Conservation (phyloP, 257 asterid species). For the Capsicum baccatum region DNA sequence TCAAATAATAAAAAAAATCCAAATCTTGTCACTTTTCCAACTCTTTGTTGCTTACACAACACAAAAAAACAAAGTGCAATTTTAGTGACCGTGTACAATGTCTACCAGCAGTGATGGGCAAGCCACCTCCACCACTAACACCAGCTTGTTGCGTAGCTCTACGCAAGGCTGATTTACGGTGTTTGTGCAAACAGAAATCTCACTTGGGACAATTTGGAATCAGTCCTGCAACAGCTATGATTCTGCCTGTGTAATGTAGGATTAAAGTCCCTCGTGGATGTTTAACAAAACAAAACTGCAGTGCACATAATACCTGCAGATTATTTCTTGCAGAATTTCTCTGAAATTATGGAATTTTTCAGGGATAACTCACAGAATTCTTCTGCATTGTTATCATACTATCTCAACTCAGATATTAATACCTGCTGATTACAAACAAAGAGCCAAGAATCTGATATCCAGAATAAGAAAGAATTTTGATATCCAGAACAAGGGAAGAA, state of each 20-base stretch:
- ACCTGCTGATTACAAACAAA: no score
- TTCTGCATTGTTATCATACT: no score
- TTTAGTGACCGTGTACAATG: slow-evolving; percentile 44
- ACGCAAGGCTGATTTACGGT: slow-evolving; percentile 43
- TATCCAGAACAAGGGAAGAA: no score
- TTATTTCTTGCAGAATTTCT: no score
- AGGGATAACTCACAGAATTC: no score
- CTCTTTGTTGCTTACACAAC: neutral
- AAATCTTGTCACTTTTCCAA: slow-evolving; percentile 6
- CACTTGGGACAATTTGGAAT: slow-evolving; percentile 42
- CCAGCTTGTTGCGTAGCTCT: slow-evolving; percentile 47
- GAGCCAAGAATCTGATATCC: no score
- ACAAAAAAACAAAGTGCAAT: neutral
- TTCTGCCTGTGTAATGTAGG: slow-evolving; percentile 49
- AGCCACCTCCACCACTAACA: slow-evolving; percentile 48
- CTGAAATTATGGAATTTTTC: no score
- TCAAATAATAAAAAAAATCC: neutral
- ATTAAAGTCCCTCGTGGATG: slow-evolving; percentile 44
- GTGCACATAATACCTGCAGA: no score
- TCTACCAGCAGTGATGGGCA: slow-evolving; percentile 57
- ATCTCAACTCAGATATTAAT: no score
- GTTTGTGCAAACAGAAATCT: slow-evolving; percentile 52
- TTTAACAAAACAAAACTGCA: neutral
- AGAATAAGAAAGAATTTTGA: no score
- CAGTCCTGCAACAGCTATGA: slow-evolving; percentile 51